Base-by-base conservation (phyloP, 2,329 filamentous ascomycete species). In the Fusarium torreyae region DNA sequence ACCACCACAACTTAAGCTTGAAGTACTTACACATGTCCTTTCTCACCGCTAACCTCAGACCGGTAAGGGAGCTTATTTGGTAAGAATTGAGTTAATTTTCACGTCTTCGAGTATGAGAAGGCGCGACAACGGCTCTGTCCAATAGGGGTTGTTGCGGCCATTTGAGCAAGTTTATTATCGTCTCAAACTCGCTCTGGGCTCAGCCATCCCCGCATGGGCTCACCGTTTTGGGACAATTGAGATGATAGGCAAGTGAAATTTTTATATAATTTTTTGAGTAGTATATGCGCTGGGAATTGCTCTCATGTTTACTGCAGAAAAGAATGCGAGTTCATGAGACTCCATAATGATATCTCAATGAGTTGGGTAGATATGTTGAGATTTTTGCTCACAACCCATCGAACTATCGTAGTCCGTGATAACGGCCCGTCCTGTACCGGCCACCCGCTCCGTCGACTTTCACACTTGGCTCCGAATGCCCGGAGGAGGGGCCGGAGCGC, bases 121-220 rank as follows among this genome's bases (percentile, higher is more conserved):
- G n/a, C 31, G 31, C 43, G 15, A 38, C 33, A 22, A 26, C 18
- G 26, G 38, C 40, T 7, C 46, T 51, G 20, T 31, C 57, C 46
- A 43, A 43, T 62, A 69, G 63, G 70, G 63, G 53, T 69, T 55
- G 28, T 43, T 80, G 80, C 77, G 80, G 71, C 66, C 70, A 77
- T 81, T 81, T 81, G 80, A 81, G 80, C 80, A 81, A 81, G 79
- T 81, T 81, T 79, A 74, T 70, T 64, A 68, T 58, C 39, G 18
- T 68, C 72, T 67, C 63, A 66, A 58, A 67, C 50, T 54, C 61
- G 55, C 46, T 51, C 59, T 57, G 31, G 44, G 45, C 31, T 48
- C 43, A 63, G 59, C 63, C 62, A 31, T 62, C 57, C 69, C 67
- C 56, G 55, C 69, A 55, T 56, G 22, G 33, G 26, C 14, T 53